Conservation (phyloP, 257 asterid species). For the Eucommia ulmoides region DNA sequence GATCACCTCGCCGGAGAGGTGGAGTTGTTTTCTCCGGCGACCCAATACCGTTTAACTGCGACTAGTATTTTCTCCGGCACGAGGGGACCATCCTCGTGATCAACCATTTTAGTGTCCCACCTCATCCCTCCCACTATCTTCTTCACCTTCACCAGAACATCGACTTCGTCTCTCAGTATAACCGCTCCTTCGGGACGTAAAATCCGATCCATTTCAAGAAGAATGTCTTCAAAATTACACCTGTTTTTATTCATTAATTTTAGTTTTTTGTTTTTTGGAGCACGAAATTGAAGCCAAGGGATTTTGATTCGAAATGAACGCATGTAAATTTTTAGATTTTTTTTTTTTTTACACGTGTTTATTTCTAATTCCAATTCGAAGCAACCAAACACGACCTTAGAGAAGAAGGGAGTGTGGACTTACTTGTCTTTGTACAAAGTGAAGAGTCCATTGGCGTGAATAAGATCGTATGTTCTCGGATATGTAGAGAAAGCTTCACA, state of each 20-base stretch:
- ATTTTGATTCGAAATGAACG: too few species aligned
- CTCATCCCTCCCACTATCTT: constrained; percentile 27
- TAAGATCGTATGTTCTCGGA: constrained; percentile 35
- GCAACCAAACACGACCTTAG: not conserved
- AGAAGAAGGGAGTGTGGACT: constrained; percentile 5
- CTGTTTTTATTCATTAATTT: too few species aligned
- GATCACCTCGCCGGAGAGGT: too few species aligned
- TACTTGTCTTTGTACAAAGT: constrained; percentile 31
- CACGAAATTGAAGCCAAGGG: too few species aligned
- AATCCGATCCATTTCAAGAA: constrained; percentile 30
- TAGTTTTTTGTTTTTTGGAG: too few species aligned
- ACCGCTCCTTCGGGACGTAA: constrained; percentile 37
- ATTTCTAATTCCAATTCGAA: not conserved
- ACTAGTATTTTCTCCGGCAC: constrained; percentile 25
- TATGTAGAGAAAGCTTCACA: constrained; percentile 38
- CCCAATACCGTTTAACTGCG: constrained; percentile 31
- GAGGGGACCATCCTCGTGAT: constrained; percentile 33
- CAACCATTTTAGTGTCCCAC: constrained; percentile 26
- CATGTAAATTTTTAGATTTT: too few species aligned
- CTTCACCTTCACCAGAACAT: constrained; percentile 19
- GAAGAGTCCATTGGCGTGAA: constrained; percentile 29
- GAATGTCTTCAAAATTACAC: constrained; percentile 26
- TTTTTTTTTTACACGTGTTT: too few species aligned
- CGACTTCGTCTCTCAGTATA: constrained; percentile 27
- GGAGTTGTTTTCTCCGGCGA: constrained; percentile 16